phyloP scores from a whole-genome alignment of 768 basidiomycete genomes.

The Tylopilus rubrobrunneus region DNA sequence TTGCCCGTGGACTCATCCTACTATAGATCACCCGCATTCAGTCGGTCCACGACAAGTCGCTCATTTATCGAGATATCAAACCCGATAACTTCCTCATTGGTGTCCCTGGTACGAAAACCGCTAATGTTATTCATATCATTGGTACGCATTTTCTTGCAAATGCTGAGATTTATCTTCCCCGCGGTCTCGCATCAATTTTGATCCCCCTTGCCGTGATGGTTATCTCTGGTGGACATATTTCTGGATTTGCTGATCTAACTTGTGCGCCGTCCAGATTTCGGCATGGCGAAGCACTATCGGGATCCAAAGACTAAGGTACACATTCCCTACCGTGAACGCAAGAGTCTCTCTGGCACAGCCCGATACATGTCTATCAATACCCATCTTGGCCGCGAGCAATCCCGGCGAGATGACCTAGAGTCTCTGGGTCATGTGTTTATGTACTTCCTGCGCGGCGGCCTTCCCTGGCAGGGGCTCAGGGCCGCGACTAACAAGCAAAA shows the following conservation, averaged over 20 bases:
- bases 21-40: constrained; percentile 90
- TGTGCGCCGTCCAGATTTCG: constrained; percentile 65
- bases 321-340: constrained; percentile 99
- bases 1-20: constrained; percentile 6
- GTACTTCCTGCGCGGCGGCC: constrained; percentile 95
- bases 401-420: constrained; percentile 93
- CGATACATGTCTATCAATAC: constrained; percentile 99
- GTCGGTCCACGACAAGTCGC: constrained; percentile 95
- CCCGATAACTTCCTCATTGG: constrained; percentile 99
- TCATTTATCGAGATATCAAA: constrained; percentile 99
- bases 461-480: constrained; percentile 97
- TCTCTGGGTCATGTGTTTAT: constrained; percentile 99
- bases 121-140: constrained; percentile 84
- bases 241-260: constrained; percentile 7
- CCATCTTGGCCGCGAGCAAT: constrained; percentile 92
- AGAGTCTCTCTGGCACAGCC: constrained; percentile 93
- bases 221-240: neutral
- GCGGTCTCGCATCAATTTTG: constrained; percentile 1
- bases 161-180: constrained; percentile 2
- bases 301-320: constrained; percentile 97
- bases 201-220: neutral
- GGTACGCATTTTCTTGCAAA: constrained; percentile 45
- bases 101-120: constrained; percentile 85
- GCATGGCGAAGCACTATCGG: constrained; percentile 99
- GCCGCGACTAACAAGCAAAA: constrained; percentile 99